phyloP scores from a whole-genome alignment of 2,329 filamentous ascomycete genomes.

The Aspergillus versicolor region DNA sequence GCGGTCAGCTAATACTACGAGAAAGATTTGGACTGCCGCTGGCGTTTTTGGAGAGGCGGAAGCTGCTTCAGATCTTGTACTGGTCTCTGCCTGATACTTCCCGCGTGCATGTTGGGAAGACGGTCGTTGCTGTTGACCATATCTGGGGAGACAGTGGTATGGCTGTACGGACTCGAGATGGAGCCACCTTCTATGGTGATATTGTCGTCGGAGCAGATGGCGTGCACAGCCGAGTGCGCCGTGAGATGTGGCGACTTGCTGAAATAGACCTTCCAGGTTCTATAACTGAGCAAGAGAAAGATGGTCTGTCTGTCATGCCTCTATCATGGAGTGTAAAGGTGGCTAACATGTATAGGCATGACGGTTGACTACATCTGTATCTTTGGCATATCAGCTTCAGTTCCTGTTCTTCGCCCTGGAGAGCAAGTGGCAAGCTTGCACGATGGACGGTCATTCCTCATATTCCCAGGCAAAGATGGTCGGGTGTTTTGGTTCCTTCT shows the following conservation, averaged over 20 bases:
- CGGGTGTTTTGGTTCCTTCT: constrained; percentile 27
- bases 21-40: constrained; percentile 14
- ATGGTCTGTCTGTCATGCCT: neutral
- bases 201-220: constrained; percentile 47
- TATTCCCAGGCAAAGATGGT: constrained; percentile 18
- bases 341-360: constrained; percentile 4
- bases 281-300: neutral
- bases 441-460: constrained; percentile 16
- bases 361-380: constrained; percentile 27
- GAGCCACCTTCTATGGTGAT: constrained; percentile 32
- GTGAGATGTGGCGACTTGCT: constrained; percentile 28
- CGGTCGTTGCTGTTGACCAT: constrained; percentile 27
- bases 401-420: constrained; percentile 9
- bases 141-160: constrained; percentile 18
- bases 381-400: constrained; percentile 25
- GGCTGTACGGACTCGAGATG: constrained; percentile 33
- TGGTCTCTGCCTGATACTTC: constrained; percentile 27
- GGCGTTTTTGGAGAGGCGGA: constrained; percentile 14
- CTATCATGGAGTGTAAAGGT: neutral
- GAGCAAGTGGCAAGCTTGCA: constrained; percentile 14
- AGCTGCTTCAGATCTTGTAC: constrained; percentile 22
- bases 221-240: constrained; percentile 39
- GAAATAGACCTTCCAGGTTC: neutral
- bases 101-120: constrained; percentile 25
- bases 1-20: too few species aligned